A percentile compares a stretch with the other conserved stretches of the same genome.
These are phyloP conservation scores for Noccaea caerulescens DNA, from an alignment of 345 rosid genomes.

Conservation along the genomic window DNA sequence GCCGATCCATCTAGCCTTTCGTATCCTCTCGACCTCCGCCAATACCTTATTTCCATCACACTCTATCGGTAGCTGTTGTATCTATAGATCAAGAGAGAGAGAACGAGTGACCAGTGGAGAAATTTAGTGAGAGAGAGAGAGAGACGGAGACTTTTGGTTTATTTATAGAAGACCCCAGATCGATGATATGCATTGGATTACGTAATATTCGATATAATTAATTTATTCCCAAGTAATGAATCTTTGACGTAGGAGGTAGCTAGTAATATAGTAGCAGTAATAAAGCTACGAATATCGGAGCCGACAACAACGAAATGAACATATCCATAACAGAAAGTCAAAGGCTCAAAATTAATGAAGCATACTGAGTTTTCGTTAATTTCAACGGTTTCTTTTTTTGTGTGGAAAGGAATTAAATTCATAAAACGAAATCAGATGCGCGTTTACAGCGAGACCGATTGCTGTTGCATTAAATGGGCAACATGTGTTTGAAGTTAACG, in stretches of 20 bases:
- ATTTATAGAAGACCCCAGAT: slow-evolving; percentile 39
- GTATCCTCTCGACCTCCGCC: slow-evolving; percentile 54
- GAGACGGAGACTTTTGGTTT: slow-evolving; percentile 24
- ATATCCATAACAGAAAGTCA: slow-evolving; percentile 23
- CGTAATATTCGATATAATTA: slow-evolving; percentile 19
- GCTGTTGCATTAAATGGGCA: slow-evolving; percentile 36
- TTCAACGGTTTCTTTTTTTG: neutral
- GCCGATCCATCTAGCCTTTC: slow-evolving; percentile 48
- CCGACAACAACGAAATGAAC: slow-evolving; percentile 20
- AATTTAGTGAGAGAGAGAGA: slow-evolving; percentile 13
- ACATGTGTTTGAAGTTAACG: neutral
- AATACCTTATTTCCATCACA: slow-evolving; percentile 46
- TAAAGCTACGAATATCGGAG: slow-evolving; percentile 19
- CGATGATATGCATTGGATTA: slow-evolving; percentile 21
- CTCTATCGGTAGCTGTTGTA: neutral
- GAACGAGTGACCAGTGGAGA: slow-evolving; percentile 1
- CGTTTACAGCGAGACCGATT: neutral
- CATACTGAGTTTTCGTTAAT: neutral
- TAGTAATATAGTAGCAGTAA: neutral
- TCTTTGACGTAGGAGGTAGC: neutral
- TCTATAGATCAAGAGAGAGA: slow-evolving; percentile 8
- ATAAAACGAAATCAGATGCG: neutral
- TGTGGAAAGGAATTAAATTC: neutral
- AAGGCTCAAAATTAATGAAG: slow-evolving; percentile 11
- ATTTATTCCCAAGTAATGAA: slow-evolving; percentile 8